Percentiles rank a stretch among this genome's conserved stretches.
Evolutionary conservation across 1,139 yeast species (phyloP).

Genomic region (Candida sanyaensis): DNA sequence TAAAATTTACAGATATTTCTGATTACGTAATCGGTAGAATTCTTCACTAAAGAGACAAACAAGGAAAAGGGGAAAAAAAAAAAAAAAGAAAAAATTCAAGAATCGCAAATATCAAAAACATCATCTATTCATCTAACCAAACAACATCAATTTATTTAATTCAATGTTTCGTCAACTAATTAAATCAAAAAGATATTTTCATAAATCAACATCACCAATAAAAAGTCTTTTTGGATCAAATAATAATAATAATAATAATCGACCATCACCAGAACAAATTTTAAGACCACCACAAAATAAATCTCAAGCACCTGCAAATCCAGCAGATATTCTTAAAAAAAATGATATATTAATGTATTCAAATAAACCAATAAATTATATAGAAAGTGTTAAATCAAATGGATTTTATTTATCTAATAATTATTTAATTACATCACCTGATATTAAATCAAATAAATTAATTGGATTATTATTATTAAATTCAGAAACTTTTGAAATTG

Average conservation of each 20-base stretch:
- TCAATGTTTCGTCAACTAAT: constrained; percentile 2
- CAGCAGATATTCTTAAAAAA: constrained; percentile 46
- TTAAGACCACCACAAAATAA: constrained; percentile 38
- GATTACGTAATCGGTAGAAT: too few species aligned
- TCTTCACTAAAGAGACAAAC: neutral
- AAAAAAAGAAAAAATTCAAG: neutral
- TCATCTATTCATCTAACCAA: neutral
- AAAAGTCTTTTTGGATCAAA: constrained; percentile 24
- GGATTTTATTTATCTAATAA: constrained; percentile 46
- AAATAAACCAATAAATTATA: constrained; percentile 45
- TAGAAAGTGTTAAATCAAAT: constrained; percentile 40
- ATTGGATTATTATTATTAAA: constrained; percentile 62
- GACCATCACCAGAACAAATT: constrained; percentile 8
- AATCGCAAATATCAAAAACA: neutral
- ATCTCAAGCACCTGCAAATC: constrained; percentile 43
- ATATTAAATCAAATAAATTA: constrained; percentile 36
- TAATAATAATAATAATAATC: constrained; percentile 15
- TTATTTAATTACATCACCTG: constrained; percentile 47
- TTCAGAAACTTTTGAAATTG: constrained; percentile 64
- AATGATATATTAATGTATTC: constrained; percentile 48
- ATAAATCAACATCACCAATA: constrained; percentile 1
- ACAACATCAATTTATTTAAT: neutral
- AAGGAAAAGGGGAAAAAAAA: too few species aligned
- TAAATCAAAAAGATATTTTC: constrained; percentile 1
- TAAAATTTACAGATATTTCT: neutral